Evolutionary conservation across 305 asterid species (phyloP), one percentile per base, ranked within the genome.

Genomic region (Solanum hybrid): DNA sequence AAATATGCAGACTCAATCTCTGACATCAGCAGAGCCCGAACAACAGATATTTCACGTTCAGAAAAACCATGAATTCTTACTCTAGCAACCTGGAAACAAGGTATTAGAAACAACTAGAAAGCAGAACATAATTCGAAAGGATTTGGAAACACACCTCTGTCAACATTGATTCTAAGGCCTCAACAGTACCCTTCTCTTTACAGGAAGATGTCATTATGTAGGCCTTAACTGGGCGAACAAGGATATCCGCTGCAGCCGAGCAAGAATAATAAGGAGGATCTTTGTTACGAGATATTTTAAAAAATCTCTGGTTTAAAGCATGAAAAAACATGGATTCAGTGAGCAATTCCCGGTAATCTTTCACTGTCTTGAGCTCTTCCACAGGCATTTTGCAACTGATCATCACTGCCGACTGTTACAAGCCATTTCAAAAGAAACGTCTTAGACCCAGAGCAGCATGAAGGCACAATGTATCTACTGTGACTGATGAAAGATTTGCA

Each of bases 261-360:
- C 98, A 97, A 75, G 99, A 97, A 94, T 96, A 97, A 92, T 94
- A 95, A 37, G 99, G 98, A 24, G 98, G 99, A 89, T 96, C 95
- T 91, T 93, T 97, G 92, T 93, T 94, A 75, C 98, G 99, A 83
- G 99, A 97, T 94, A 96, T 92, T 93, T 97, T 97, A 91, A 96
- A 97, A 93, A 96, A 96, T 92, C 99, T 93, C 89, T 97, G 99
- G 93, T 97, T 96, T 90, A 97, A 89, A 92, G 99, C 99, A 91
- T 95, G 99, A 87, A 96, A 97, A 91, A 97, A 97, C 99, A 97
- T 97, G 91, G 98, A 95, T 92, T 97, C 99, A 51, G 97, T 95
- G 38, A 97, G 98, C 93, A 97, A 91, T 92, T 95, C 93, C 93
- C 94, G 89, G 94, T 95, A 97, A 89, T 96, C 99, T 93, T 94